These are phyloP conservation scores for Sindora glabra DNA, from an alignment of 306 rosid genomes.

Conservation along the genomic window DNA sequence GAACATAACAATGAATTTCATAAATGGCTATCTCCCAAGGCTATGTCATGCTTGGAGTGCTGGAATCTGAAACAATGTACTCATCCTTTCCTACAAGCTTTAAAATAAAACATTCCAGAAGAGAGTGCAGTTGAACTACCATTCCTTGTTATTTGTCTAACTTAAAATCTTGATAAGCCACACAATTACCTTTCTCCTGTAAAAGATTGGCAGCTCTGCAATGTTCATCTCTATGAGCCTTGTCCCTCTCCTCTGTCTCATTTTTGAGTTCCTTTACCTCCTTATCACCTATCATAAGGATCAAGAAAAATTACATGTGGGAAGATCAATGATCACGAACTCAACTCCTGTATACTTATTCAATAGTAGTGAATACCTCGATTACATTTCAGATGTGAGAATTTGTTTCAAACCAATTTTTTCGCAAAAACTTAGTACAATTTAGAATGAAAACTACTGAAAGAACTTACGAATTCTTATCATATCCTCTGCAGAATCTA, in stretches of 20 bases:
- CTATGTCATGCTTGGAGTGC: too few relatives aligned
- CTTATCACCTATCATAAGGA: slow-evolving; percentile 45
- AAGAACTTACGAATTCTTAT: slow-evolving; percentile 51
- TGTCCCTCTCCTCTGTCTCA: slow-evolving; percentile 49
- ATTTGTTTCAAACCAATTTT: not conserved
- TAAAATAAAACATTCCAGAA: too few relatives aligned
- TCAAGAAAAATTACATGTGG: slow-evolving; percentile 19
- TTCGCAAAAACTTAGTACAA: not conserved
- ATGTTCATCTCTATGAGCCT: slow-evolving; percentile 46
- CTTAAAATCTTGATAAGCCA: not conserved
- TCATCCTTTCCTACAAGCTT: slow-evolving; percentile 14
- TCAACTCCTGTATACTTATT: not conserved
- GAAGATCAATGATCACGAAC: not conserved
- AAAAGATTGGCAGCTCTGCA: slow-evolving; percentile 40
- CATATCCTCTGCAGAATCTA: slow-evolving; percentile 55
- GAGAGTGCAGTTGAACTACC: slow-evolving; percentile 3
- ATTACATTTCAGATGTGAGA: not conserved
- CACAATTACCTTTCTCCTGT: slow-evolving; percentile 55
- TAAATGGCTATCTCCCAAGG: too few relatives aligned
- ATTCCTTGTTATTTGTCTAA: not conserved
- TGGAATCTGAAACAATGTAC: too few relatives aligned
- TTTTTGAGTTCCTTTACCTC: slow-evolving; percentile 52
- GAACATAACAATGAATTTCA: too few relatives aligned
- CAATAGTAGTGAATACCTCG: not conserved
- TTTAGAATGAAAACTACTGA: not conserved